These are phyloP conservation scores for Penicillium atrosanguineum DNA, from an alignment of 495 filamentous ascomycete species.

Conservation along the genomic window DNA sequence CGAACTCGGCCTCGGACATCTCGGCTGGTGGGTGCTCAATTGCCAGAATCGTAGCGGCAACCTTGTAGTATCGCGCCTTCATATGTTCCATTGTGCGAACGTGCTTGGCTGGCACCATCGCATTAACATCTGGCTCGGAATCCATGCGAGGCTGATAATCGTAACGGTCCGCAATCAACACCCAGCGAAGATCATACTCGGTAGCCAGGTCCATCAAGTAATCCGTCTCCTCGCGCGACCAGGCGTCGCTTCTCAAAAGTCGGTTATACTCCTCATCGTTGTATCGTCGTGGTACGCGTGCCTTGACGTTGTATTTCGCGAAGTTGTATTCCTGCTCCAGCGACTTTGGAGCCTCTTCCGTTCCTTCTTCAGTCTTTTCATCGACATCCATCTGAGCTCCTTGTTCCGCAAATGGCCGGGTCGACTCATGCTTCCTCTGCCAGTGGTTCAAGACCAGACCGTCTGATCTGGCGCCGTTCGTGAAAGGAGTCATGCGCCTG, in stretches of 20 bases:
- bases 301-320: conserved; percentile 79
- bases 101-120: conserved; percentile 40
- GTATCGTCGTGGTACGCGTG: conserved; percentile 68
- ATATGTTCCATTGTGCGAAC: conserved; percentile 79
- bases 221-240: conserved; percentile 91
- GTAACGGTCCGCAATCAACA: conserved; percentile 91
- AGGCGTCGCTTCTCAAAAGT: conserved; percentile 68
- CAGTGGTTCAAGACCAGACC: conserved; percentile 67
- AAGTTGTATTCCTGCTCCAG: conserved; percentile 48
- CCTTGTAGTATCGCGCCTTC: conserved; percentile 84
- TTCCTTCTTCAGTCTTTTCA: conserved; percentile 24
- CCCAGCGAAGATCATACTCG: conserved; percentile 83
- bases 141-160: conserved; percentile 60
- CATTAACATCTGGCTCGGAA: conserved; percentile 35
- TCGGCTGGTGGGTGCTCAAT: conserved; percentile 75
- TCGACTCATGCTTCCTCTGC: conserved; percentile 45
- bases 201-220: conserved; percentile 72
- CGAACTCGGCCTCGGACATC: conserved; percentile 82
- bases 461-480: conserved; percentile 55
- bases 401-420: conserved; percentile 38
- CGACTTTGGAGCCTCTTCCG: conserved; percentile 33
- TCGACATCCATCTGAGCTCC: conserved; percentile 32
- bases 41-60: conserved; percentile 82
- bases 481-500: conserved; percentile 56
- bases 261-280: conserved; percentile 81